These are phyloP conservation scores for Talaromyces trachyspermus DNA, from an alignment of 495 filamentous ascomycete genomes.

Conservation along the genomic window DNA sequence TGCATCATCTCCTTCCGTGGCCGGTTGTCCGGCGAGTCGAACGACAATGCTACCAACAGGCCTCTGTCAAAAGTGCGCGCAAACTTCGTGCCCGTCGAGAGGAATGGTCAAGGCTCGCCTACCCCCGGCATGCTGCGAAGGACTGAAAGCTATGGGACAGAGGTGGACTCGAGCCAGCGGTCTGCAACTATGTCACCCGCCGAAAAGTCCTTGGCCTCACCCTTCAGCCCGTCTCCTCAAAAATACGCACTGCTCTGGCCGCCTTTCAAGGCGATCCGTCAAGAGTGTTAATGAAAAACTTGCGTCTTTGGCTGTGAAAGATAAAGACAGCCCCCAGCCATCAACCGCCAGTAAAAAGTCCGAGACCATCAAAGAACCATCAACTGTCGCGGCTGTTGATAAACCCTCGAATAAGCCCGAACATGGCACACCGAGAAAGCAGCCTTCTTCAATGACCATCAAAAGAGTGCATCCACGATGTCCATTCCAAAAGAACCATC, in stretches of 20 bases:
- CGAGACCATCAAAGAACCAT: background rate
- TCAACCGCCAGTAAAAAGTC: slow-evolving; percentile 1
- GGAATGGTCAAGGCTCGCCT: slow-evolving; percentile 17
- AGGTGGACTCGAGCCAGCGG: slow-evolving; percentile 5
- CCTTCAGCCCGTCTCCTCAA: slow-evolving; percentile 8
- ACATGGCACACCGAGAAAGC: slow-evolving; percentile 16
- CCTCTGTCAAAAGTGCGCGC: slow-evolving; percentile 74
- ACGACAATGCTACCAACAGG: slow-evolving; percentile 39
- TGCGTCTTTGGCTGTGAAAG: slow-evolving; percentile 1
- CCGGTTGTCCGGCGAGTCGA: slow-evolving; percentile 55
- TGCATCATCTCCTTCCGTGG: slow-evolving; percentile 60
- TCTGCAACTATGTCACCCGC: slow-evolving; percentile 6
- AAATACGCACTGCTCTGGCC: slow-evolving; percentile 1
- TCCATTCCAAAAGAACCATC: slow-evolving; percentile 27
- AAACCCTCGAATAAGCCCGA: slow-evolving; percentile 9
- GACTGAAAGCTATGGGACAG: slow-evolving; percentile 5
- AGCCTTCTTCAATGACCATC: slow-evolving; percentile 23
- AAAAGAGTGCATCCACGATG: slow-evolving; percentile 36
- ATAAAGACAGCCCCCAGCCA: background rate
- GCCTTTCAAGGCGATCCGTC: slow-evolving; percentile 7
- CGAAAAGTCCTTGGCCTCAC: background rate
- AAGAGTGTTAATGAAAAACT: background rate
- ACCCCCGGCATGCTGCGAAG: slow-evolving; percentile 5
- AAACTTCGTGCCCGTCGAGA: slow-evolving; percentile 75
- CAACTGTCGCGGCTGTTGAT: background rate